Base-by-base conservation (phyloP, 257 asterid species). In the Salvia splendens region DNA sequence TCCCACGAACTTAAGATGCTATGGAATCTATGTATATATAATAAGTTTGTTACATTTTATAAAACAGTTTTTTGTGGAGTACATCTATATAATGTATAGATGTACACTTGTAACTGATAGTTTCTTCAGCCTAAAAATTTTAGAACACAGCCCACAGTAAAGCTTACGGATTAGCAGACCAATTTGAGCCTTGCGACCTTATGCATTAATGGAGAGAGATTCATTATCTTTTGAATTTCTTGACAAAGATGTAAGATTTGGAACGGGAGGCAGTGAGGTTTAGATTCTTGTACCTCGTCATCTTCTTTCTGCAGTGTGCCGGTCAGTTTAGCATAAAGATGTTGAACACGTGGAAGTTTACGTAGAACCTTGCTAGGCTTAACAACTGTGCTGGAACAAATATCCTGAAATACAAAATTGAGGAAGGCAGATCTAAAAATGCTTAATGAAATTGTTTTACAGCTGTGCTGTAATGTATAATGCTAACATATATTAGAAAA, bases 281-380 rank as follows among this genome's bases (percentile, higher is more conserved):
- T 12, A 48, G 73, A 42, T 28, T 55, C 36, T 57, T 61, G 65
- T 72, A 91, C 99, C 92, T 94, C 99, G 62, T 88, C 95, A 69
- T 91, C 96, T 76, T 85, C 97, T 73, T 71, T 81, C 56, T 68
- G 76, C 75, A 94, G 75, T 48, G 73, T 85, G 55, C 96, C 96
- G 1, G 84, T 74, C 70, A 94, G 76, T 73, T 80, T 87, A 74
- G 96, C 92, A 64, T 94, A 94, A 73, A 94, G 99, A 83, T 94
- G 99, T 69, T 90, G 99, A 61, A 91, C 85, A 50, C 96, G 87
- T 17, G 89, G 74, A 48, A 91, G 96, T 74, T 91, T 94, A 36
- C 96, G 79, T 38, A 94, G 73, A 61, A 87, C 85, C 85, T 94
- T 94, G 85, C 83, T 78, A 46, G 97, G 99, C 65, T 88, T 84